These are phyloP conservation scores for Stygiomarasmius scandens DNA, from an alignment of 1,284 basidiomycete species.

Conservation along the genomic window DNA sequence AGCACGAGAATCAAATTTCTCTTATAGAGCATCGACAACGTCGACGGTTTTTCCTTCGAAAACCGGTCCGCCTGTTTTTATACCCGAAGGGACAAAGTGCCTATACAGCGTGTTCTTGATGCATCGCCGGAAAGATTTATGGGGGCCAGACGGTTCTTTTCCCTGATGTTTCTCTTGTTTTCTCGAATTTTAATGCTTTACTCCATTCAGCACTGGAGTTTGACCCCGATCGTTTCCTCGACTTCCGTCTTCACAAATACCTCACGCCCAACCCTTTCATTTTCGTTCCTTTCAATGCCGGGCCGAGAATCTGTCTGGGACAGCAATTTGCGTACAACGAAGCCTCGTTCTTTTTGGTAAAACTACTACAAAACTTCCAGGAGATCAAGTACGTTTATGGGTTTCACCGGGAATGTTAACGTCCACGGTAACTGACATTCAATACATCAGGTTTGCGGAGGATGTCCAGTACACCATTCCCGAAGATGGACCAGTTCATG, in stretches of 20 bases:
- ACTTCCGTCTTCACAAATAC: conserved; percentile 51
- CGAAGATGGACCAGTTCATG: conserved; percentile 35
- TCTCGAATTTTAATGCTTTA: too few species aligned
- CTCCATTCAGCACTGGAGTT: conserved; percentile 46
- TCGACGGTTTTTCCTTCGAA: conserved; percentile 27
- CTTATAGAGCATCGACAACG: conserved; percentile 28
- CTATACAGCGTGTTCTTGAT: conserved; percentile 36
- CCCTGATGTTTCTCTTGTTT: conserved; percentile 1
- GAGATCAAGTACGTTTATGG: conserved; percentile 36
- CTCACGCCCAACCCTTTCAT: conserved; percentile 60
- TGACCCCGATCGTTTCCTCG: conserved; percentile 63
- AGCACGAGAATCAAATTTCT: too few species aligned
- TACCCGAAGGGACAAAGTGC: conserved; percentile 29
- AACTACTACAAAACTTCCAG: conserved; percentile 49
- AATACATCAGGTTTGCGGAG: not conserved
- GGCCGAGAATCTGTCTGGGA: conserved; percentile 60
- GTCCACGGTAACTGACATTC: too few species aligned
- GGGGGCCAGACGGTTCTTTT: conserved; percentile 53
- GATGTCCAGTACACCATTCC: not conserved
- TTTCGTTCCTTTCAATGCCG: conserved; percentile 63
- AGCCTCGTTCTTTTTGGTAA: conserved; percentile 42
- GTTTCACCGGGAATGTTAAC: too few species aligned
- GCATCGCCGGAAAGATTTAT: conserved; percentile 43
- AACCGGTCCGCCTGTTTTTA: conserved; percentile 22
- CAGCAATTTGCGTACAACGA: conserved; percentile 50